Evolutionary conservation across 176 grass and related monocot species (phyloP).

Genomic region (Lolium multiflorum): DNA sequence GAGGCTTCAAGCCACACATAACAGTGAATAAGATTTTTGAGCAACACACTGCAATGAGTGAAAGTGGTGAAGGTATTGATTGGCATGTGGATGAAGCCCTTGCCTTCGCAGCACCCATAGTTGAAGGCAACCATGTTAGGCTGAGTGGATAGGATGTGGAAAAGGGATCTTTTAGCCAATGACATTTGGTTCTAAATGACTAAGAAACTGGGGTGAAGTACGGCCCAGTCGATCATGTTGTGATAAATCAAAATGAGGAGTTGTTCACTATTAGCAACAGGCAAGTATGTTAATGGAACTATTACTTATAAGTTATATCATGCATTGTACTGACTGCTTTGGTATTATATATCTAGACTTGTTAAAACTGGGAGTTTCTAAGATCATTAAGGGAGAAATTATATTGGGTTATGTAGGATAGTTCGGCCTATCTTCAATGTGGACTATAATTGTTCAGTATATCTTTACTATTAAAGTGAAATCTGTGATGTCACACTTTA

Average conservation of each 20-base stretch:
- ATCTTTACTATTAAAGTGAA: too few species aligned
- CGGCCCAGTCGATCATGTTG: constrained; percentile 37
- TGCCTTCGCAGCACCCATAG: constrained; percentile 87
- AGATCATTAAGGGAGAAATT: not conserved
- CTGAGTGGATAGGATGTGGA: constrained; percentile 70
- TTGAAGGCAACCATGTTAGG: constrained; percentile 79
- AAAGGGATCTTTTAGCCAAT: constrained; percentile 96
- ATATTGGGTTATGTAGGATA: not conserved
- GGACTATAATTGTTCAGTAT: not conserved
- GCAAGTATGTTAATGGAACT: too few species aligned
- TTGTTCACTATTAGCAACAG: too few species aligned
- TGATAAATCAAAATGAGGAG: too few species aligned
- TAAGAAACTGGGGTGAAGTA: constrained; percentile 81
- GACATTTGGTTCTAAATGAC: constrained; percentile 86
- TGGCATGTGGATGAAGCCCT: constrained; percentile 94
- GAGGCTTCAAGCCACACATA: constrained; percentile 92
- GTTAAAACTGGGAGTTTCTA: not conserved
- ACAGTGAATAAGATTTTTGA: constrained; percentile 97
- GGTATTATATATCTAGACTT: not conserved
- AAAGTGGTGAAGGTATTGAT: constrained; percentile 66
- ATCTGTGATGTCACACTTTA: too few species aligned
- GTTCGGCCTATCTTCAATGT: not conserved
- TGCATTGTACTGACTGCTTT: not conserved
- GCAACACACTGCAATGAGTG: too few species aligned
- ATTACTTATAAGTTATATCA: not conserved